phyloP scores from a whole-genome alignment of 257 asterid genomes.

The Sherardia arvensis region DNA sequence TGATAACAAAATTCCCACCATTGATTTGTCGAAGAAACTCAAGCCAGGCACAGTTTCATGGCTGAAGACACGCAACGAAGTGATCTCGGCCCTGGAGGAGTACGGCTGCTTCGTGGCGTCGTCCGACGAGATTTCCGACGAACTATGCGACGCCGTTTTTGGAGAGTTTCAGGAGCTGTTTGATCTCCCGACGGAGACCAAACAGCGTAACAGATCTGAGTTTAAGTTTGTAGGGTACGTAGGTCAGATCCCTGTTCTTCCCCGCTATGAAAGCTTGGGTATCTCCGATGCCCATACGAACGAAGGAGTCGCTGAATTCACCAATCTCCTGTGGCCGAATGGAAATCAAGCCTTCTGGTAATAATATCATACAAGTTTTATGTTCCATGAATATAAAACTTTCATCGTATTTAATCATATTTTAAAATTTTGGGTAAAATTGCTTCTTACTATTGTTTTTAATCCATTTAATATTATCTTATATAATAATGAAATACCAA shows the following conservation, averaged over 20 bases:
- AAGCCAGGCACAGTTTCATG: constrained; percentile 28
- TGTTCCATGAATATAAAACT: not conserved
- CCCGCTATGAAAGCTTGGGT: constrained; percentile 72
- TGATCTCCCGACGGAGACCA: constrained; percentile 46
- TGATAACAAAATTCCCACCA: constrained; percentile 20
- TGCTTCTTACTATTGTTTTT: too few relatives aligned
- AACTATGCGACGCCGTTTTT: constrained; percentile 32
- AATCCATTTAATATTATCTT: too few relatives aligned
- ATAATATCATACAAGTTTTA: too few relatives aligned
- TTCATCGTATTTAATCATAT: too few relatives aligned
- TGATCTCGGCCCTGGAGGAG: constrained; percentile 42
- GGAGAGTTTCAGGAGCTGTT: constrained; percentile 34
- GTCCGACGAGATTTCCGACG: constrained; percentile 30
- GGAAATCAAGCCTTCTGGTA: constrained; percentile 52
- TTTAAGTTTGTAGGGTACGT: constrained; percentile 66
- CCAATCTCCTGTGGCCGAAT: constrained; percentile 54
- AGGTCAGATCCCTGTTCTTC: constrained; percentile 58
- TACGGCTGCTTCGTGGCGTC: constrained; percentile 61
- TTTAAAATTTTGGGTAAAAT: too few relatives aligned
- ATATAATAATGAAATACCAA: too few relatives aligned
- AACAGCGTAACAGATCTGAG: constrained; percentile 48
- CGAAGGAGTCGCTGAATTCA: constrained; percentile 36
- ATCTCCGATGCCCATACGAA: constrained; percentile 46
- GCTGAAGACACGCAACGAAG: constrained; percentile 31
- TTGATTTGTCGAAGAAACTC: not conserved